Percentiles rank a stretch among this genome's conserved stretches.
Evolutionary conservation across 495 filamentous ascomycete species (phyloP).

Genomic region (Penicillium coprophilum): DNA sequence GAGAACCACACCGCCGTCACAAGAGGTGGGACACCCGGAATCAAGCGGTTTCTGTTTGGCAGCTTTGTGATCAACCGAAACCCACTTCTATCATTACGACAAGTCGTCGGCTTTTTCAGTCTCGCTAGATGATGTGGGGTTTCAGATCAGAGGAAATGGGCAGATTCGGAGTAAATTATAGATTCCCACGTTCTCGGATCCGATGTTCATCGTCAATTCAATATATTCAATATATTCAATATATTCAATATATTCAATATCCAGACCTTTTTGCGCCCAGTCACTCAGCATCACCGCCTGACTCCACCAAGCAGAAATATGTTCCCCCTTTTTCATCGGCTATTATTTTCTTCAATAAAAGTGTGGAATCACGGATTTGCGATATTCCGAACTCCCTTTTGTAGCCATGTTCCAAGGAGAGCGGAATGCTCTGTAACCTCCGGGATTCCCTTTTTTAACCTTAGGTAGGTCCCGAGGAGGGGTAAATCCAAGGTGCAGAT

Average conservation of each 20-base stretch:
- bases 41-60: conserved; percentile 32
- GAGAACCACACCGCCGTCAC: conserved; percentile 28
- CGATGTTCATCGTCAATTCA: conserved; percentile 11
- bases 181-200: conserved; percentile 11
- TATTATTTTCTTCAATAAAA: neutral
- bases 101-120: conserved; percentile 16
- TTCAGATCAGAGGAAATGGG: neutral
- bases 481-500: conserved; percentile 33
- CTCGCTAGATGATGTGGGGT: neutral
- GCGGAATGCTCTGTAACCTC: conserved; percentile 13
- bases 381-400: neutral
- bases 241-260: too few species aligned
- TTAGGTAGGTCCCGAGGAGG: conserved; percentile 33
- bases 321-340: conserved; percentile 13
- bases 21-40: conserved; percentile 20
- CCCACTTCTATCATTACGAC: conserved; percentile 28
- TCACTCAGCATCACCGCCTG: conserved; percentile 9
- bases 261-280: conserved; percentile 8
- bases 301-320: conserved; percentile 11
- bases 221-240: too few species aligned
- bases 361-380: neutral
- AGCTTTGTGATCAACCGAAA: conserved; percentile 27
- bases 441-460: conserved; percentile 17
- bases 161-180: conserved; percentile 3
- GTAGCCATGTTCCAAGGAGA: conserved; percentile 10